Evolutionary conservation across 345 rosid genomes (phyloP).

Genomic region (Triadica sebifera): DNA sequence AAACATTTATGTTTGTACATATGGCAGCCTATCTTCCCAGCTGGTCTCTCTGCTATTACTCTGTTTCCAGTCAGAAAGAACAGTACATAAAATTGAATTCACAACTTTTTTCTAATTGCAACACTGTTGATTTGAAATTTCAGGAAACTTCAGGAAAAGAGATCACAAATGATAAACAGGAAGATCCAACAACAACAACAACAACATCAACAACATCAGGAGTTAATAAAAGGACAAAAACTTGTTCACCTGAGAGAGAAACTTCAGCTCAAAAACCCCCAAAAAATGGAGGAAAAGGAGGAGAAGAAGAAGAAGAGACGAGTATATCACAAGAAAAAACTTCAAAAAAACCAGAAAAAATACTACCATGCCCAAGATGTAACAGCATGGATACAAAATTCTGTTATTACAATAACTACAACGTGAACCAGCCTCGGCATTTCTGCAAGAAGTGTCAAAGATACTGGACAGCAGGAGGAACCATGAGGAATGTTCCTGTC

Average conservation of each 20-base stretch:
- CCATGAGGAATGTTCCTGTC: slow-evolving; percentile 36
- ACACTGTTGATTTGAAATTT: background rate
- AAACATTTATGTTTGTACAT: too few relatives aligned
- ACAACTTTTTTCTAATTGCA: slow-evolving; percentile 21
- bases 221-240: slow-evolving; percentile 29
- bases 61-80: too few relatives aligned
- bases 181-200: slow-evolving; percentile 20
- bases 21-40: too few relatives aligned
- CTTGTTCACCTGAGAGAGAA: slow-evolving; percentile 22
- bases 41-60: too few relatives aligned
- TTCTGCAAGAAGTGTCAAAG: slow-evolving; percentile 36
- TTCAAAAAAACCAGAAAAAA: slow-evolving; percentile 29
- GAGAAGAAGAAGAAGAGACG: slow-evolving; percentile 42
- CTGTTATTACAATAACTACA: slow-evolving; percentile 36
- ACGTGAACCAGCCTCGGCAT: slow-evolving; percentile 36
- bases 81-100: slow-evolving; percentile 6
- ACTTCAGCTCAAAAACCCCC: too few relatives aligned
- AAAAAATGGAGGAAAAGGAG: slow-evolving; percentile 7
- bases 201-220: slow-evolving; percentile 15
- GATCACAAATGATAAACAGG: slow-evolving; percentile 17
- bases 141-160: slow-evolving; percentile 29
- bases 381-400: slow-evolving; percentile 38
- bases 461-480: slow-evolving; percentile 38
- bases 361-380: slow-evolving; percentile 31
- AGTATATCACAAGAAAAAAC: slow-evolving; percentile 39